These are phyloP conservation scores for Termitomyces bulborhizus DNA, from an alignment of 768 basidiomycete species.

Conservation along the genomic window DNA sequence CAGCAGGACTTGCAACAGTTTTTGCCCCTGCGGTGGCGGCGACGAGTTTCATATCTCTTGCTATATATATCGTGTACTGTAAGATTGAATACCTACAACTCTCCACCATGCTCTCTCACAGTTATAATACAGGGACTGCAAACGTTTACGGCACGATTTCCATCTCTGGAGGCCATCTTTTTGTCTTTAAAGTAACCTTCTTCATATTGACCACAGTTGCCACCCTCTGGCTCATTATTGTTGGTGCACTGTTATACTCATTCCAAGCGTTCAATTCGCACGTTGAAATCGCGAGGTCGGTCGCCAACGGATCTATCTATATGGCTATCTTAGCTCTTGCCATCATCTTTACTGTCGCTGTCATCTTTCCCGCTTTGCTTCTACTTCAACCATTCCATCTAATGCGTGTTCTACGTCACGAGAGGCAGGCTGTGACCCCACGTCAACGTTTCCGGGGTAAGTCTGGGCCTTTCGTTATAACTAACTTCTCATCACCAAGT, in stretches of 20 bases:
- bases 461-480: constrained; percentile 14
- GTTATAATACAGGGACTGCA: constrained; percentile 36
- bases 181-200: constrained; percentile 60
- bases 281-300: constrained; percentile 30
- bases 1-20: constrained; percentile 59
- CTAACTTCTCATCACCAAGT: constrained; percentile 2
- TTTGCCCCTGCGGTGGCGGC: constrained; percentile 62
- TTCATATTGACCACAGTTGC: constrained; percentile 47
- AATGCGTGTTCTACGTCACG: constrained; percentile 48
- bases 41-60: constrained; percentile 50
- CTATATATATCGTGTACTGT: constrained; percentile 52
- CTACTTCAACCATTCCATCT: constrained; percentile 67
- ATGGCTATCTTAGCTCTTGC: constrained; percentile 56
- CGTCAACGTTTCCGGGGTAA: constrained; percentile 73
- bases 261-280: constrained; percentile 48
- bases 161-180: constrained; percentile 53
- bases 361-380: constrained; percentile 65
- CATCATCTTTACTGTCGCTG: constrained; percentile 56
- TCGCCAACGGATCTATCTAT: constrained; percentile 69
- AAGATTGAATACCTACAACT: constrained; percentile 1
- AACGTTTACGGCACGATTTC: constrained; percentile 54
- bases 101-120: constrained; percentile 2
- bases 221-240: constrained; percentile 54
- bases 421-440: constrained; percentile 63
- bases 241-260: constrained; percentile 68